Conservation (phyloP, 2,329 filamentous ascomycete genomes). For the Colletotrichum somersetense region DNA sequence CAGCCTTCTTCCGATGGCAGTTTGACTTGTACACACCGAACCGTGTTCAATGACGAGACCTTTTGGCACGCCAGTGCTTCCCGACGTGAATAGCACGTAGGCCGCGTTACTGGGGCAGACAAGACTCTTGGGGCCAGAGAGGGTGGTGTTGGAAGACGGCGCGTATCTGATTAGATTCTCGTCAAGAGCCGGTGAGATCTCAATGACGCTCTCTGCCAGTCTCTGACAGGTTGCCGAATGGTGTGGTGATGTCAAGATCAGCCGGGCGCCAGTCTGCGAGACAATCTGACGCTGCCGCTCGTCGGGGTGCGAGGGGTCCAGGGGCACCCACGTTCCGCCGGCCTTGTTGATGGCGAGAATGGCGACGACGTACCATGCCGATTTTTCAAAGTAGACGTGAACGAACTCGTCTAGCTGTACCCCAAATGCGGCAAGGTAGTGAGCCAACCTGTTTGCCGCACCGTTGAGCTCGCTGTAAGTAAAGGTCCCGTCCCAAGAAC, state of each 20-base stretch:
- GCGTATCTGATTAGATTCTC: not conserved
- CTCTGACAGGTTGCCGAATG: not conserved
- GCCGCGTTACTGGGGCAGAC: constrained; percentile 27
- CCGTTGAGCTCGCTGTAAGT: constrained; percentile 21
- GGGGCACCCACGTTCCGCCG: constrained; percentile 10
- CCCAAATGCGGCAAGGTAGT: constrained; percentile 10
- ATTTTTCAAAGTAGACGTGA: constrained; percentile 20
- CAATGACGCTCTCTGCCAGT: constrained; percentile 6
- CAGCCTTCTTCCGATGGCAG: constrained; percentile 6
- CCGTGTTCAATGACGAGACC: constrained; percentile 54
- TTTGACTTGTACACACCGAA: constrained; percentile 43
- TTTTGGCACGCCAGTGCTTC: constrained; percentile 62
- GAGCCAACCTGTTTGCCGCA: constrained; percentile 15
- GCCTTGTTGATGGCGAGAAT: constrained; percentile 26
- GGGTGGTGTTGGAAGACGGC: constrained; percentile 10
- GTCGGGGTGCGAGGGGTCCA: constrained; percentile 17
- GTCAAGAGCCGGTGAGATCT: constrained; percentile 8
- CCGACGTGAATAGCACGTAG: constrained; percentile 54
- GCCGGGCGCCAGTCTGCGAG: constrained; percentile 19
- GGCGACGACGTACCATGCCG: constrained; percentile 16
- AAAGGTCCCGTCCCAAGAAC: constrained; percentile 17
- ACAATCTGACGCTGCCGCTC: constrained; percentile 15
- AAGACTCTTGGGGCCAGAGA: not conserved
- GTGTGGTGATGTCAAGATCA: constrained; percentile 13
- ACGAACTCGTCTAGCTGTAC: constrained; percentile 16